Percentiles rank a stretch among this genome's conserved stretches.
Evolutionary conservation across 257 asterid species (phyloP).

Genomic region (Osmanthus fragrans): DNA sequence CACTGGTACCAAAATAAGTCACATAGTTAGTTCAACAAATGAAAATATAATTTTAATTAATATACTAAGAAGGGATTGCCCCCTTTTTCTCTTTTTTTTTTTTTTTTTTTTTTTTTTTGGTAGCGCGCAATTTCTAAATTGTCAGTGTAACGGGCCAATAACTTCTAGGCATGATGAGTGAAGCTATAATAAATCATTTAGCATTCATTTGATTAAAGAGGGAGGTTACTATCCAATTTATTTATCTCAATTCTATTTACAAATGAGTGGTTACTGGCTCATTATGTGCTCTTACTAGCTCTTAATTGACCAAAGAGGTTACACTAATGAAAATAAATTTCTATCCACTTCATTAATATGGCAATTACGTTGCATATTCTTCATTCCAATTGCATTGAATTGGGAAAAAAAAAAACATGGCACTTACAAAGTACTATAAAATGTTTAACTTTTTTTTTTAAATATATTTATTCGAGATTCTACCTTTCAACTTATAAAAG

Average conservation of each 20-base stretch:
- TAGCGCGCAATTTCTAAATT: not conserved
- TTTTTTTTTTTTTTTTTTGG: too few relatives aligned
- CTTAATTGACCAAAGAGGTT: not conserved
- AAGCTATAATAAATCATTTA: constrained; percentile 22
- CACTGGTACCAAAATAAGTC: too few relatives aligned
- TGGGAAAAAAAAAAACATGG: too few relatives aligned
- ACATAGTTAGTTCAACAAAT: too few relatives aligned
- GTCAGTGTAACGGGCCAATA: constrained; percentile 19
- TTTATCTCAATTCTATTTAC: not conserved
- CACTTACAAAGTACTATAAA: too few relatives aligned
- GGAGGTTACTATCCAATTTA: not conserved
- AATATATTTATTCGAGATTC: too few relatives aligned
- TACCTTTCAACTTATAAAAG: too few relatives aligned
- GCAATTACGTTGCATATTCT: not conserved
- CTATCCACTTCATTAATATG: not conserved
- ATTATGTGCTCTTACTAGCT: not conserved
- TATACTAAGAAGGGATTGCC: too few relatives aligned
- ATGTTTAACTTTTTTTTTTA: too few relatives aligned
- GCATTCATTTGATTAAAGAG: not conserved
- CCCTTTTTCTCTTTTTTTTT: too few relatives aligned
- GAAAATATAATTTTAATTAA: too few relatives aligned
- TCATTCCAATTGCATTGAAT: too few relatives aligned
- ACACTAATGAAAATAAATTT: not conserved
- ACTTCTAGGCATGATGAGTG: constrained; percentile 24
- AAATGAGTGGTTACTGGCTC: not conserved